Base-by-base conservation (phyloP, 2,329 filamentous ascomycete species). In the Cladophialophora psammophila region DNA sequence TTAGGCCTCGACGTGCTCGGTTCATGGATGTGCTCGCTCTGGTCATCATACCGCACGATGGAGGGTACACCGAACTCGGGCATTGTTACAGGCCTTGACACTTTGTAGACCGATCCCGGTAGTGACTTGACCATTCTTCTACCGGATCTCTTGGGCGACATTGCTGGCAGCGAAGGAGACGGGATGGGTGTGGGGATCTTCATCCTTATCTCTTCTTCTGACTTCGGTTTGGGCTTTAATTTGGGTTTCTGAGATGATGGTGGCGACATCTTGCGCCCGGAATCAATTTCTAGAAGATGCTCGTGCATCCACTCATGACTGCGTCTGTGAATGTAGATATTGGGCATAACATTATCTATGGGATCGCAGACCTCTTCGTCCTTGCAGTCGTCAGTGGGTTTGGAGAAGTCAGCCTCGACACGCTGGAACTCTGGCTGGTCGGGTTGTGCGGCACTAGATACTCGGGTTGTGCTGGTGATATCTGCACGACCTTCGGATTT, bases 31-130 rank as follows among this genome's bases (percentile, higher is more conserved):
- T 50, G 18, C 18, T 18, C 4, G 3, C 18, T 26, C 15, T 20
- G 9, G 3, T 50, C 45, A 50, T 26, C 18, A 26, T 20, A 50
- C 15, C 57, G 57, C 15, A 50, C 31, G n/a, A 60, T 13, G 3
- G 57, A 60, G 8, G 57, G 57, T 8, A 50, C 12, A 26, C 66
- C 66, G 18, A 68, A 65, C 5, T 50, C 40, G 9, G 62, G 58
- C 26, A 62, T 55, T 13, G 26, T 34, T 34, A 5, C 40, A 26
- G 40, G 57, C 18, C 40, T 20, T 3, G 57, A 60, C 32, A 26
- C 26, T 31, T n/a, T 18, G 15, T 40, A n/a, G 0, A 15, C 12
- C 36, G 20, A 31, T 8, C 8, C 45, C 10, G 38, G 26, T 34
- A 20, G n/a, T 40, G 40, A 40, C 31, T 13, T 35, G 57, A 26